These are phyloP conservation scores for Cercophora newfieldiana DNA, from an alignment of 495 filamentous ascomycete species.

Conservation along the genomic window DNA sequence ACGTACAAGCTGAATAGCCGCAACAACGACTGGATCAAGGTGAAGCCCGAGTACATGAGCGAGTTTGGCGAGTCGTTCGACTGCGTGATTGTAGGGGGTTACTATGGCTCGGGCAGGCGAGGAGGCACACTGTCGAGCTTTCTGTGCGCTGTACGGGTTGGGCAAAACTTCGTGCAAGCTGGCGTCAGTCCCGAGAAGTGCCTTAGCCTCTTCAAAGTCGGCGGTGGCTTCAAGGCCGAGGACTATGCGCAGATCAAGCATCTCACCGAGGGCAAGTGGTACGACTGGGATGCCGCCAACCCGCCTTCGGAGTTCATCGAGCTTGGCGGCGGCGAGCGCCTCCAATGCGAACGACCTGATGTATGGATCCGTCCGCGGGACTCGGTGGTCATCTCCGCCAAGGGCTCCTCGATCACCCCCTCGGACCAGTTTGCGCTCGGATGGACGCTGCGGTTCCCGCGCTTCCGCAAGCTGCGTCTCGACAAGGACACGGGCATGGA, in stretches of 20 bases:
- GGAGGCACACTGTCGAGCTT: conserved; percentile 84
- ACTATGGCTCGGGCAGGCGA: conserved; percentile 83
- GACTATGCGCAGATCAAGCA: conserved; percentile 84
- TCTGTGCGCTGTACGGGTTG: conserved; percentile 78
- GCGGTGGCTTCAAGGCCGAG: conserved; percentile 82
- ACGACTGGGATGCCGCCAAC: conserved; percentile 74
- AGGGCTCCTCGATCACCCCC: conserved; percentile 75
- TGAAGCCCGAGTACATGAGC: conserved; percentile 98
- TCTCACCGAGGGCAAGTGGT: conserved; percentile 88
- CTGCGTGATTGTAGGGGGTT: conserved; percentile 85
- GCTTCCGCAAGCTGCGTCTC: conserved; percentile 77
- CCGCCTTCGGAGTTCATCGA: conserved; percentile 82
- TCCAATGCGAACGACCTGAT: conserved; percentile 79
- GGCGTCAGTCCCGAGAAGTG: conserved; percentile 67
- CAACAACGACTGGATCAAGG: conserved; percentile 98
- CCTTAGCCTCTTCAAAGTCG: conserved; percentile 93
- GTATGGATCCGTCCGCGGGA: conserved; percentile 91
- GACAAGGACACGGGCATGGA: conserved; percentile 79
- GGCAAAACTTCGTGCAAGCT: conserved; percentile 61
- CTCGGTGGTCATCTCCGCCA: conserved; percentile 83
- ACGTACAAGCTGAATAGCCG: conserved; percentile 85
- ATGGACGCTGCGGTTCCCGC: conserved; percentile 84
- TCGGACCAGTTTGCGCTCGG: conserved; percentile 77
- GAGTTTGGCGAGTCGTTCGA: conserved; percentile 95
- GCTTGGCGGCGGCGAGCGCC: conserved; percentile 69